Conservation (phyloP, 2,329 filamentous ascomycete genomes). For the Monosporascus cannonballus region DNA sequence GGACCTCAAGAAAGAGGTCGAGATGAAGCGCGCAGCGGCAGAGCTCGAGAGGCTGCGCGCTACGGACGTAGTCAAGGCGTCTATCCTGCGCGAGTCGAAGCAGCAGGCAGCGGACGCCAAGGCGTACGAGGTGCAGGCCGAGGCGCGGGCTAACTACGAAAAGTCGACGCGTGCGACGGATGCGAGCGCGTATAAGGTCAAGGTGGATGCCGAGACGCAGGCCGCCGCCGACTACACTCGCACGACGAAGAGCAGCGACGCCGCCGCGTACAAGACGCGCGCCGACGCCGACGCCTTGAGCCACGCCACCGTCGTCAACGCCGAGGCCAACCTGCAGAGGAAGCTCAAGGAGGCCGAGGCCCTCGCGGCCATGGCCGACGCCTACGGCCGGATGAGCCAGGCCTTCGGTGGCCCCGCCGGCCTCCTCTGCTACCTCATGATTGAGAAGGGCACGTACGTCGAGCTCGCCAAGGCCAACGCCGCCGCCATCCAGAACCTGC, state of each 20-base stretch:
- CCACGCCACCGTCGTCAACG: conserved; percentile 36
- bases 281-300: conserved; percentile 36
- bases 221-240: conserved; percentile 44
- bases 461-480: conserved; percentile 75
- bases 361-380: conserved; percentile 69
- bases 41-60: conserved; percentile 77
- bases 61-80: conserved; percentile 70
- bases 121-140: conserved; percentile 59
- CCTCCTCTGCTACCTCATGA: conserved; percentile 80
- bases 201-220: conserved; percentile 36
- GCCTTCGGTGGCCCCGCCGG: conserved; percentile 75
- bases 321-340: conserved; percentile 49
- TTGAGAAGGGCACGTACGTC: conserved; percentile 74
- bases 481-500: conserved; percentile 64
- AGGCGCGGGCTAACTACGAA: conserved; percentile 51
- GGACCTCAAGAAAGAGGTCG: conserved; percentile 72
- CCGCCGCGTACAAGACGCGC: conserved; percentile 38
- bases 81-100: conserved; percentile 60
- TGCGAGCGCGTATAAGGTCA: conserved; percentile 43
- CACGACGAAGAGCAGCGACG: conserved; percentile 43
- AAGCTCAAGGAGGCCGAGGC: conserved; percentile 73
- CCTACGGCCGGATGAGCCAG: conserved; percentile 65
- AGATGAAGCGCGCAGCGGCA: conserved; percentile 70
- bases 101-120: conserved; percentile 62
- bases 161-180: conserved; percentile 47